phyloP scores from a whole-genome alignment of 495 filamentous ascomycete genomes.

The Neurospora sp. region DNA sequence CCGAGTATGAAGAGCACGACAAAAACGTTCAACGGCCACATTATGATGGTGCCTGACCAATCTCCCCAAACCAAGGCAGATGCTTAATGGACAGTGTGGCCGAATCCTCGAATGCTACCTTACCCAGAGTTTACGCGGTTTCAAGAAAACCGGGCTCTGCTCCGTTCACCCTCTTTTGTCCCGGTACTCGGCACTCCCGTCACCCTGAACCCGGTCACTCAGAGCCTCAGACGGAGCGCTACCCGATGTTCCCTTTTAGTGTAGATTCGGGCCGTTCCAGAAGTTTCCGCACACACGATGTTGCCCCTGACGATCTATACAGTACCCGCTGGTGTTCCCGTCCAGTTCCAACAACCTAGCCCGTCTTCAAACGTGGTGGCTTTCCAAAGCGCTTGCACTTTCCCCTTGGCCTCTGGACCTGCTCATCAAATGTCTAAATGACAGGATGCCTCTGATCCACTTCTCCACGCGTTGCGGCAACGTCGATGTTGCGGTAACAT shows the following conservation, averaged over 20 bases:
- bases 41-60: background rate
- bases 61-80: background rate
- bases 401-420: background rate
- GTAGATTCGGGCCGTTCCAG: background rate
- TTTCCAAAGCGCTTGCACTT: background rate
- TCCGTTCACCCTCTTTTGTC: background rate
- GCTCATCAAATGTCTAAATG: background rate
- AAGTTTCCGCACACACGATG: background rate
- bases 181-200: background rate
- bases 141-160: background rate
- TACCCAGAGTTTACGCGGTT: background rate
- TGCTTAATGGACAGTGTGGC: background rate
- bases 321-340: background rate
- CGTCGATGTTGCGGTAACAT: background rate
- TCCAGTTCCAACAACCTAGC: background rate
- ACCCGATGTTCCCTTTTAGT: background rate
- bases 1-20: background rate
- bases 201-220: background rate
- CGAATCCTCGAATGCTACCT: background rate
- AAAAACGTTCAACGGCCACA: background rate
- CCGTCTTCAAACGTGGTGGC: background rate
- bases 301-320: background rate
- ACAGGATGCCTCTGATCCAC: constrained; percentile 2
- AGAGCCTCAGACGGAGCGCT: background rate
- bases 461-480: constrained; percentile 2